phyloP scores from a whole-genome alignment of 2,329 filamentous ascomycete genomes.

The Cladosporium sp. region DNA sequence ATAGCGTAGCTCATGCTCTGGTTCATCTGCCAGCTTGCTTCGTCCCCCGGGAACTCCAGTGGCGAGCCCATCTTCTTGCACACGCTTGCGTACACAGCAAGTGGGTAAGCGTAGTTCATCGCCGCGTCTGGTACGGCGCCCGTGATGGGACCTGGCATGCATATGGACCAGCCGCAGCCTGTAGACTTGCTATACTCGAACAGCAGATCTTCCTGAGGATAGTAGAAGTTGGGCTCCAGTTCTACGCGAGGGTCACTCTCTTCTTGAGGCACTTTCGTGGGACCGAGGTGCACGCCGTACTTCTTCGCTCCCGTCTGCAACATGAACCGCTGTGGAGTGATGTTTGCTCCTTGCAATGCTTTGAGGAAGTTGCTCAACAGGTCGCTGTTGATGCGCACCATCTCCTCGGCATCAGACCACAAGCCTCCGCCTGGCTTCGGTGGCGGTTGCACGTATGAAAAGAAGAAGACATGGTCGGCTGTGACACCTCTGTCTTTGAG shows the following conservation, averaged over 20 bases:
- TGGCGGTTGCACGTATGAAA: constrained; percentile 50
- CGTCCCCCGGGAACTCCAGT: constrained; percentile 44
- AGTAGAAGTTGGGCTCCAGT: constrained; percentile 53
- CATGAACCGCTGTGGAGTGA: constrained; percentile 46
- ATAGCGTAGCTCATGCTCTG: constrained; percentile 40
- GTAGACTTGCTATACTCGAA: constrained; percentile 39
- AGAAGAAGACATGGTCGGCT: constrained; percentile 50
- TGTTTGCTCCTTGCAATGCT: constrained; percentile 38
- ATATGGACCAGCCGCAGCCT: constrained; percentile 41
- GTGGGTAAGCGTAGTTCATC: constrained; percentile 48
- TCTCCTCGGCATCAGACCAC: constrained; percentile 50
- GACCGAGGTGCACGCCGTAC: constrained; percentile 48
- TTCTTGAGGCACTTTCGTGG: constrained; percentile 40
- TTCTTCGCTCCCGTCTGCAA: constrained; percentile 53
- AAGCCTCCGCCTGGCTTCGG: constrained; percentile 42
- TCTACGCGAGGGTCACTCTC: constrained; percentile 44
- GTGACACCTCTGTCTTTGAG: constrained; percentile 33
- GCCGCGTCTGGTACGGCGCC: constrained; percentile 49
- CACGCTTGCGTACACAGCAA: constrained; percentile 50
- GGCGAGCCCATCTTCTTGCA: constrained; percentile 38
- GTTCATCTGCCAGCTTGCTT: constrained; percentile 43
- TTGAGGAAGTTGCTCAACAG: constrained; percentile 49
- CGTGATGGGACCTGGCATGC: constrained; percentile 46
- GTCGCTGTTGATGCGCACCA: constrained; percentile 47
- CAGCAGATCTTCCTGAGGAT: constrained; percentile 50